Base-by-base conservation (phyloP, 2,329 filamentous ascomycete species). In the Alternaria conjuncta region DNA sequence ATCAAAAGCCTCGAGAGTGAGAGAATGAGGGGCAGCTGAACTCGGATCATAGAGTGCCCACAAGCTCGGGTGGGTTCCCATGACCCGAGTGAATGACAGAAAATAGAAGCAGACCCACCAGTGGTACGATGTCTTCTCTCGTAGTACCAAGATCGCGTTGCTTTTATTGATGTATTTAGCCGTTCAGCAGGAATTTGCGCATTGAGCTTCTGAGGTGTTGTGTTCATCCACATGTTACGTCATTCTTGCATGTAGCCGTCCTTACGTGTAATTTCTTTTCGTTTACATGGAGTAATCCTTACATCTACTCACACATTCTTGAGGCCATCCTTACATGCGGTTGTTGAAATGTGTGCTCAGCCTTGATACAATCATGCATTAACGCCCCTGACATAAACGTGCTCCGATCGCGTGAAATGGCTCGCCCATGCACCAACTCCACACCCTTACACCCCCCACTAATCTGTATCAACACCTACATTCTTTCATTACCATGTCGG, bases 111-210 rank as follows among this genome's bases (percentile, higher is more conserved):
- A 18, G 8, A 41, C 2, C 9, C 15, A 3, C 8, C 15, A 10
- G 5, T 5, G 6, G 7, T 18, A 8, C 4, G 2, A n/a, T n/a
- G 8, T 4, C 4, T n/a, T n/a, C 4, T 36, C 7, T 9, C 3
- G 15, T 5, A 1, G 4, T n/a, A 36, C 0, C 15, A 36, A 36
- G 7, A 36, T 36, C 7, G 15, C 32, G 1, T 36, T 9, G 32
- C 7, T 36, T 5, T 36, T n/a, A 9, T 1, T 9, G 2, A 5
- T 10, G 1, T 36, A 2, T n/a, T n/a, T 5, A 36, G 4, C 15
- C 7, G 7, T 36, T 9, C 0, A n/a, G 7, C 9, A 36, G 2
- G 7, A n/a, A n/a, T 2, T 15, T 36, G 15, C 7, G 8, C 0
- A n/a, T 7, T n/a, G 15, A n/a, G 7, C 4, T 36, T n/a, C 7